Evolutionary conservation across 805 yeast genomes (phyloP), one percentile per base, ranked within the genome.

Genomic region (Metschnikowia kofuensis): DNA sequence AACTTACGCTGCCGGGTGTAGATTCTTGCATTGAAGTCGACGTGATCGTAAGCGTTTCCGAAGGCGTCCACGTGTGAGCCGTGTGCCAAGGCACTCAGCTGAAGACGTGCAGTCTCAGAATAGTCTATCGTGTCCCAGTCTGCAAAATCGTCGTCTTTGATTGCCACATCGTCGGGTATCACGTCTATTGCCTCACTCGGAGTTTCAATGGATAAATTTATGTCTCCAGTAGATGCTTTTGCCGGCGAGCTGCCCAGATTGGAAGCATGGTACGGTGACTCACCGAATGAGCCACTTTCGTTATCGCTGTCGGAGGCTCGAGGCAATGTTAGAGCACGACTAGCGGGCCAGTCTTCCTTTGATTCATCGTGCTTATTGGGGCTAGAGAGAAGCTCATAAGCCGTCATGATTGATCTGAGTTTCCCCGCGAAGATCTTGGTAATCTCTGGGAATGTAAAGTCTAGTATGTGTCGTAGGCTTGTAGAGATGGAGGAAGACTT

Each of bases 11-110:
- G 57, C 13, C 56, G 50, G 2, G 75, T 69, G 53, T 72, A 72
- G 21, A 53, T 51, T 42, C 62, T 61, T 15, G 66, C 60, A 51
- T 72, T 63, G 47, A 72, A 73, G 52, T 73, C 69, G 8, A 73
- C 56, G 41, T 71, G 68, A 16, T 57, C 64, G 50, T 73, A 73
- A 9, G 43, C 31, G 42, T 70, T 68, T 6, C 75, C 76, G 48
- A 57, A 68, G 36, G 59, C 62, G 49, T 72, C 75, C 28, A 47
- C 31, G 31, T 52, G 54, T 26, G 38, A 36, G 13, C 38, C 44
- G 10, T 47, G 29, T 8, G 13, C 36, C 27, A 21, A 27, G 16
- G 40, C 7, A n/a, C 38, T 28, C 11, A 34, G 48, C 31, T 50
- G 45, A 38, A 51, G 52, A 11, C 44, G 50, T 6, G 48, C 28